Evolutionary conservation across 2,329 filamentous ascomycete species (phyloP), one percentile per base, ranked within the genome.

Genomic region (Aureobasidium sp.): DNA sequence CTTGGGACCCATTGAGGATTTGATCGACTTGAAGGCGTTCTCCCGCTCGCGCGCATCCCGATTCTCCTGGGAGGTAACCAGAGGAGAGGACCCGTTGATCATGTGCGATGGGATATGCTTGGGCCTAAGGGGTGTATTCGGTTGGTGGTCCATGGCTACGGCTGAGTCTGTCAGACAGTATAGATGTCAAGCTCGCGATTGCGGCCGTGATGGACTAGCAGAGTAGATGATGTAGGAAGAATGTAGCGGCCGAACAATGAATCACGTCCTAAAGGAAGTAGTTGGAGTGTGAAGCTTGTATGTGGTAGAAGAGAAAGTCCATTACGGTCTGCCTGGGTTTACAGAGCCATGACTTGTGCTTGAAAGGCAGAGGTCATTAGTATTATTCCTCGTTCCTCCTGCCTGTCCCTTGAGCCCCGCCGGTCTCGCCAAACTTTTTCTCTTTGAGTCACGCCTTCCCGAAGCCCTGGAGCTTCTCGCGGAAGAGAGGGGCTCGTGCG

Each of bases 1-100:
- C 29, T 76, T 74, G 26, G 74, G 76, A 36, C 76, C 76, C 71
- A 84, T 84, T 15, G 83, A 85, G 7, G 79, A 79, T 66, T 81
- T 75, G 64, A 87, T 87, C 27, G 84, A 82, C 20, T 82, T 78
- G 67, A 80, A 82, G 60, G 86, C 77, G 62, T 74, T 81, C 59
- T 86, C 82, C 36, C 83, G 76, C 69, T 86, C 84, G 67, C 74
- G 74, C 59, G 71, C 71, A 66, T 79, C 77, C 64, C 79, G 76
- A 47, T 76, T 76, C 69, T 81, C 75, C 17, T 77, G 76, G 1
- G 20, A 20, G 12, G 77, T 74, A 36, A 73, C 71, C 51, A 82
- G 76, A 37, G 84, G 77, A 51, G 82, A 80, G n/a, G 53, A 59
- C 59, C 82, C 83, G 70, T 86, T 85, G 53, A 81, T 68, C 63